Base-by-base conservation (phyloP, 2,329 filamentous ascomycete genomes). In the Davidsoniella australis region DNA sequence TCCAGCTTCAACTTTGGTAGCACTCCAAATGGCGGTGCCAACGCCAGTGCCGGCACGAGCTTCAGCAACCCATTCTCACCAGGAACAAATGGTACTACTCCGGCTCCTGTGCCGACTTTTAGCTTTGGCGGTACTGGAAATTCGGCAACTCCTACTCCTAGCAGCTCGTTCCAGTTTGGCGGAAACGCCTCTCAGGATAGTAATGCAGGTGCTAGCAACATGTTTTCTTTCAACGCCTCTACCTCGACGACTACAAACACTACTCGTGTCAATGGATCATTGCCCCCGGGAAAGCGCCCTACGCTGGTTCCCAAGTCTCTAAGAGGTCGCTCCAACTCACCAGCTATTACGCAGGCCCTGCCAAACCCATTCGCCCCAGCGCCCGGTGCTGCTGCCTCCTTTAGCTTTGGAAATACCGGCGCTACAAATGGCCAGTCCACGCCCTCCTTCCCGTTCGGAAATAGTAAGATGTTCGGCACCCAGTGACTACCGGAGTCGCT, bases 21-120 rank as follows among this genome's bases (percentile, higher is more conserved):
- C 36, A 41, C 39, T 20, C 39, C 41, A 1, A 49, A 49, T 14
- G 50, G 52, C 7, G 53, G 56, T 39, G 47, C 57, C 18, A 52
- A 60, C 4, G 55, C 57, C 17, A 51, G 60, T 4, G 55, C 57
- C 12, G 55, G 57, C 5, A 56, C 54, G 9, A 45, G 58, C 2
- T 64, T 67, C 56, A 64, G 59, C 56, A 69, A 69, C 52, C 66
- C 66, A 1, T 68, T 68, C 50, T 24, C 33, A 1, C 43, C 47
- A 40, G 41, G 41, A 20, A 40, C 20, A 5, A 38, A 33, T 38
- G 38, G 24, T 17, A 23, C 33, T 12, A 39, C 36, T 39, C n/a
- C 37, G 26, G 43, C 37, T 42, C 38, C 18, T 36, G 54, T 45
- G 23, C 41, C 50, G 8, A 55, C 57, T 9, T 65, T 69, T 56